phyloP scores from a whole-genome alignment of 495 filamentous ascomycete genomes.

The Lasiosphaeria ovina region DNA sequence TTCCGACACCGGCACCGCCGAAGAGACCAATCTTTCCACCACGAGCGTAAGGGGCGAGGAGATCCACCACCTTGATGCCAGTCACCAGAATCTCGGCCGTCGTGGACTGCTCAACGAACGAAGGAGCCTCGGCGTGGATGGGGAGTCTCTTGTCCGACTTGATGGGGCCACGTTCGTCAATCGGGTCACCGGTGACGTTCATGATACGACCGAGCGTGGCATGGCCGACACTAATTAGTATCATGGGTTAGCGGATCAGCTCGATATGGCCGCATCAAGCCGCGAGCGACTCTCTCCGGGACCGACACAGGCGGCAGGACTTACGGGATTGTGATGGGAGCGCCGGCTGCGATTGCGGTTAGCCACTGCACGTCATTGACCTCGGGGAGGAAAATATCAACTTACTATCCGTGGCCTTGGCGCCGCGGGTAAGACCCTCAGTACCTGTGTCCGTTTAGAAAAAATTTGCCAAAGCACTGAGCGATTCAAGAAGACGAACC shows the following conservation, averaged over 20 bases:
- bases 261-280: not conserved
- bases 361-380: constrained; percentile 8
- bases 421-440: constrained; percentile 95
- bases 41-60: constrained; percentile 98
- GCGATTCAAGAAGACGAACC: constrained; percentile 60
- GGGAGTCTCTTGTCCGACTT: constrained; percentile 82
- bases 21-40: constrained; percentile 99
- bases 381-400: not conserved
- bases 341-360: constrained; percentile 54
- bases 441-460: constrained; percentile 63
- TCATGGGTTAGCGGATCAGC: constrained; percentile 17
- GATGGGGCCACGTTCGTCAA: constrained; percentile 98
- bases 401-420: constrained; percentile 68
- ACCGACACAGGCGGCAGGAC: constrained; percentile 10
- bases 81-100: constrained; percentile 94
- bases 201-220: constrained; percentile 98
- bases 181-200: constrained; percentile 99
- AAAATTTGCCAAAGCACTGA: constrained; percentile 28
- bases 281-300: not conserved
- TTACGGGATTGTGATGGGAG: constrained; percentile 88
- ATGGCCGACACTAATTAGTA: constrained; percentile 63
- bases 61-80: constrained; percentile 99
- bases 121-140: constrained; percentile 91
- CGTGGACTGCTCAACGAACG: constrained; percentile 92
- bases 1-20: constrained; percentile 99